Percentiles rank a stretch among this genome's conserved stretches.
Conservation (phyloP, 805 yeast species). For the Lachancea meyersii region DNA sequence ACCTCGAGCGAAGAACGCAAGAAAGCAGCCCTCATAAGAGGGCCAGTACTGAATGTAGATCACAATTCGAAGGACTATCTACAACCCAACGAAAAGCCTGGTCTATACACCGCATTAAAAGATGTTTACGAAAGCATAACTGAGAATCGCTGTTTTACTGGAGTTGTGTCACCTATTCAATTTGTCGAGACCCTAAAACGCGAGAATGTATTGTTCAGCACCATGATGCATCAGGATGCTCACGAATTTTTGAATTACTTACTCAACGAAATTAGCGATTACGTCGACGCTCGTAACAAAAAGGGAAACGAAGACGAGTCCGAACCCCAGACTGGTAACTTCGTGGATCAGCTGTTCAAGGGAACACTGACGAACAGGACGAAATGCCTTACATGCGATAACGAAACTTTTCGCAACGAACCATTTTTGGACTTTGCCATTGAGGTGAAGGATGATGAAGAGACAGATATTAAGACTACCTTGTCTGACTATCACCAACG, state of each 20-base stretch:
- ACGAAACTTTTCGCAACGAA: conserved; percentile 73
- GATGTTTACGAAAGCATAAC: conserved; percentile 81
- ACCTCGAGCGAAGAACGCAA: conserved; percentile 67
- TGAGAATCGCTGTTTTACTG: conserved; percentile 61
- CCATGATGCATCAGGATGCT: conserved; percentile 96
- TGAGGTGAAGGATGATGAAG: conserved; percentile 69
- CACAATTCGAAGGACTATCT: conserved; percentile 39
- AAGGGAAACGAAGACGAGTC: conserved; percentile 10
- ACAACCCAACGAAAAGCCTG: conserved; percentile 36
- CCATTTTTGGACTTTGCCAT: conserved; percentile 79
- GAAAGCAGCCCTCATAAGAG: conserved; percentile 66
- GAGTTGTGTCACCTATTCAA: conserved; percentile 77
- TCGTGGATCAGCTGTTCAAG: conserved; percentile 69
- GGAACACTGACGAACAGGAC: conserved; percentile 84
- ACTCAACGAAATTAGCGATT: conserved; percentile 64
- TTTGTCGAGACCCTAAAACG: conserved; percentile 70
- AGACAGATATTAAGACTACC: conserved; percentile 56
- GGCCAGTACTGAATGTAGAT: conserved; percentile 82
- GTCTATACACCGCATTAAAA: conserved; percentile 60
- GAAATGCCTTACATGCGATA: conserved; percentile 85
- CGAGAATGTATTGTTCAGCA: conserved; percentile 78
- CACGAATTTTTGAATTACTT: conserved; percentile 91
- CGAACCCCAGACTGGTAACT: conserved; percentile 32
- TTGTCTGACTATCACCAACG: conserved; percentile 55
- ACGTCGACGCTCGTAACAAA: conserved; percentile 12